phyloP scores from a whole-genome alignment of 2,329 filamentous ascomycete genomes.

The Paracamarosporium sp. region DNA sequence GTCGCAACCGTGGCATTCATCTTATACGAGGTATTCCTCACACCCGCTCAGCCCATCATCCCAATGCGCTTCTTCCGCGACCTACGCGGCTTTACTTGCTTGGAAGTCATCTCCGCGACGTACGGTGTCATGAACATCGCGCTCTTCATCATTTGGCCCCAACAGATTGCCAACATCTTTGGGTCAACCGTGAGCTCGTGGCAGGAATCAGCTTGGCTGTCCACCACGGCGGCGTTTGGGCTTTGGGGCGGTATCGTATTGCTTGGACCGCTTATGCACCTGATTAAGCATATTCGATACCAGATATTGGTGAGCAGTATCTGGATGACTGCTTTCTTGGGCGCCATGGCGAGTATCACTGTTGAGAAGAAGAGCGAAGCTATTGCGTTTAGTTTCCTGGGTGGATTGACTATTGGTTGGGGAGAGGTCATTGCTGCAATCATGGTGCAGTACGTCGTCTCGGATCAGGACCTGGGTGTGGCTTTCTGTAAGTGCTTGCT shows the following conservation, averaged over 20 bases:
- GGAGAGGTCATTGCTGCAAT: conserved; percentile 21
- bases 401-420: conserved; percentile 23
- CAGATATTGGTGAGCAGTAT: conserved; percentile 19
- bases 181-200: conserved; percentile 22
- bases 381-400: conserved; percentile 20
- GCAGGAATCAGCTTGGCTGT: conserved; percentile 34
- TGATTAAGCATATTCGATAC: conserved; percentile 27
- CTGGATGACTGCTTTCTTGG: conserved; percentile 24
- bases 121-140: conserved; percentile 34
- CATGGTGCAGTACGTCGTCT: conserved; percentile 20
- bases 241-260: conserved; percentile 36
- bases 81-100: conserved; percentile 34
- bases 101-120: conserved; percentile 33
- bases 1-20: conserved; percentile 19
- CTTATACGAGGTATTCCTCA: conserved; percentile 29
- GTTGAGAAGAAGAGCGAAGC: conserved; percentile 15
- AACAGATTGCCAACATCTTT: conserved; percentile 27
- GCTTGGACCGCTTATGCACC: conserved; percentile 28
- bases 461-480: conserved; percentile 19
- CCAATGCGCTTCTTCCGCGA: conserved; percentile 42
- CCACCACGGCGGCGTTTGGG: conserved; percentile 37
- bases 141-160: conserved; percentile 37
- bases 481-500: conserved; percentile 19
- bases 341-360: conserved; percentile 24
- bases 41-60: conserved; percentile 27